Evolutionary conservation across 495 filamentous ascomycete species (phyloP), one percentile per base, ranked within the genome.

Genomic region (Aspergillus ostianus): DNA sequence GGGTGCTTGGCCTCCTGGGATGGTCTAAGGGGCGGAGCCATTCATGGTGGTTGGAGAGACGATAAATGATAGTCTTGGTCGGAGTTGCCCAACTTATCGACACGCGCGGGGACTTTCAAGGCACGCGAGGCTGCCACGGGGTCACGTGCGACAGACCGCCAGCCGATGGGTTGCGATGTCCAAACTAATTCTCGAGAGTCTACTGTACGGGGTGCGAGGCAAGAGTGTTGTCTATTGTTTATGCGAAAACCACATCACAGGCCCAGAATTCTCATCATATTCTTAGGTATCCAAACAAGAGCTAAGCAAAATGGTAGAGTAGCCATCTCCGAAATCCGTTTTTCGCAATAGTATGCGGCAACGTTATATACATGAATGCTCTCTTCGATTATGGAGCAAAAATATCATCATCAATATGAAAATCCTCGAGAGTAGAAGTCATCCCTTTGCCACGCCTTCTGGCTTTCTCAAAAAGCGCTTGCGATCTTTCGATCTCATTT

Each of bases 101-200:
- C 36, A 41, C 65, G 62, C 65, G 65, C 60, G 58, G 29, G 50
- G 51, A 18, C 56, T 57, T 53, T 47, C 59, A 48, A 58, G 61
- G 57, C 61, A 71, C 62, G 67, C 69, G 59, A 62, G 61, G 61
- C 55, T 61, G 56, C 60, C 73, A 64, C 69, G 73, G 47, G 55
- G 69, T 65, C 66, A 75, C 82, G 74, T 76, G 89, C 5, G 26
- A 18, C 19, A 61, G 74, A 3, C 10, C 30, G 10, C 89, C 88
- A 23, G 19, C 18, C 13, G 44, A 46, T 13, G 44, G 44, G n/a
- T n/a, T n/a, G n/a, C n/a, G n/a, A n/a, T n/a, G n/a, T n/a, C n/a
- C n/a, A n/a, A n/a, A n/a, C n/a, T 15, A 46, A 46, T 18, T 26
- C 44, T 46, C 5, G 18, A 46, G n/a, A n/a, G n/a, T n/a, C n/a